phyloP scores from a whole-genome alignment of 495 filamentous ascomycete species.

The Lasiosphaeria ovina region DNA sequence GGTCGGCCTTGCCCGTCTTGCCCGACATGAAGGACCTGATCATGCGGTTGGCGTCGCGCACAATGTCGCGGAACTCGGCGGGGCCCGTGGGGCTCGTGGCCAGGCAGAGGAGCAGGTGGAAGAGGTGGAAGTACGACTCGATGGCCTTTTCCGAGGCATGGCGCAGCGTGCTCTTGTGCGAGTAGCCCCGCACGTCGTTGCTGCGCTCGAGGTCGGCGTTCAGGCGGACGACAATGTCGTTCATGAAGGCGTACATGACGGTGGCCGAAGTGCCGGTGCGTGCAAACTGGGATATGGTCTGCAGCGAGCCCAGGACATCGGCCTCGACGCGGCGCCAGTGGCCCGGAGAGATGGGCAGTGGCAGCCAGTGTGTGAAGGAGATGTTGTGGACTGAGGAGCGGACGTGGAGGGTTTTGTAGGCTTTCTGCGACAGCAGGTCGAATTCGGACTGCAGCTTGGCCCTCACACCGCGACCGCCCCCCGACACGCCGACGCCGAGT shows the following conservation, averaged over 20 bases:
- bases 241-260: slow-evolving; percentile 53
- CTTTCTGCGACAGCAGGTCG: slow-evolving; percentile 45
- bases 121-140: slow-evolving; percentile 53
- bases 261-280: slow-evolving; percentile 17
- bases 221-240: slow-evolving; percentile 49
- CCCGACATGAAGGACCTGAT: slow-evolving; percentile 39
- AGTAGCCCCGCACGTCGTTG: background rate
- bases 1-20: slow-evolving; percentile 36
- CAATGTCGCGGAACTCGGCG: slow-evolving; percentile 17
- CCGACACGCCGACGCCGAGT: slow-evolving; percentile 46
- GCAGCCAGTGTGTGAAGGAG: slow-evolving; percentile 45
- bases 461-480: slow-evolving; percentile 12
- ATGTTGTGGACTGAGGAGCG: slow-evolving; percentile 41
- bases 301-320: slow-evolving; percentile 23
- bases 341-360: slow-evolving; percentile 44
- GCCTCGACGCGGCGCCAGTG: slow-evolving; percentile 43
- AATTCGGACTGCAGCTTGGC: slow-evolving; percentile 46
- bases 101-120: slow-evolving; percentile 49
- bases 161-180: slow-evolving; percentile 38
- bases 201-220: slow-evolving; percentile 28
- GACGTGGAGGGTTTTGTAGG: slow-evolving; percentile 31
- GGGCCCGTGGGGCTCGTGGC: slow-evolving; percentile 23
- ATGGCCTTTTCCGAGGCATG: slow-evolving; percentile 54
- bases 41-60: slow-evolving; percentile 30
- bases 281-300: slow-evolving; percentile 14